A percentile compares a stretch with the other conserved stretches of the same genome.
Evolutionary conservation across 2,329 filamentous ascomycete genomes (phyloP).

Genomic region (Nemania abortiva): DNA sequence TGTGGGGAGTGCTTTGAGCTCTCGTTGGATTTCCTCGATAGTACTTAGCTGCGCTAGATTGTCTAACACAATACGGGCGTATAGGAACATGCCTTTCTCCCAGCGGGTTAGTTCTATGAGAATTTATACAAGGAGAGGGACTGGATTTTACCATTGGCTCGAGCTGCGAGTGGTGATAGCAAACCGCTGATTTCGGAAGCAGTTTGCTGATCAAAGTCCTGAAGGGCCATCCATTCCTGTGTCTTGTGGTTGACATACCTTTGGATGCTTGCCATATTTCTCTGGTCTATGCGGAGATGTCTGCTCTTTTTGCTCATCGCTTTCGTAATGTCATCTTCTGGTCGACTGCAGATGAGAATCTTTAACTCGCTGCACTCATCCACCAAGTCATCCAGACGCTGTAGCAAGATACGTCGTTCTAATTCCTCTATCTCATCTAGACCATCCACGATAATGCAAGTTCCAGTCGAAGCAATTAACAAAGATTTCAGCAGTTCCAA

Average conservation of each 20-base stretch:
- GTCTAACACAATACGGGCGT: conserved; percentile 47
- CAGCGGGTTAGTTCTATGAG: too few species aligned
- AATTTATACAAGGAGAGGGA: too few species aligned
- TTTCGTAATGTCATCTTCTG: conserved; percentile 44
- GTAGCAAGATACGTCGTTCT: conserved; percentile 37
- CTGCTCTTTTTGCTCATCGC: conserved; percentile 26
- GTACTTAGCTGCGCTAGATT: conserved; percentile 36
- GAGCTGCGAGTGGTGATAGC: conserved; percentile 36
- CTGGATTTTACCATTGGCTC: too few species aligned
- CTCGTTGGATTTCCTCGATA: conserved; percentile 44
- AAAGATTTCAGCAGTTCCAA: conserved; percentile 45
- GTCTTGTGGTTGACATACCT: conserved; percentile 37
- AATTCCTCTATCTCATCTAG: conserved; percentile 48
- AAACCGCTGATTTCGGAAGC: conserved; percentile 38
- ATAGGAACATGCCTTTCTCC: conserved; percentile 53
- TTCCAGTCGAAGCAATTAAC: conserved; percentile 30
- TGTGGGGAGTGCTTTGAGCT: conserved; percentile 47
- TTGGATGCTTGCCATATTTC: conserved; percentile 44
- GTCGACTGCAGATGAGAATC: conserved; percentile 46
- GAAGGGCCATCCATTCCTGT: conserved; percentile 33
- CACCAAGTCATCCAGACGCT: not conserved
- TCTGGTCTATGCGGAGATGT: conserved; percentile 16
- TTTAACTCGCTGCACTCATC: conserved; percentile 2
- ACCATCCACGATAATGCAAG: conserved; percentile 48
- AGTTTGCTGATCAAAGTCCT: conserved; percentile 35